phyloP scores from a whole-genome alignment of 1,139 yeast genomes.

The Taphrina communis region DNA sequence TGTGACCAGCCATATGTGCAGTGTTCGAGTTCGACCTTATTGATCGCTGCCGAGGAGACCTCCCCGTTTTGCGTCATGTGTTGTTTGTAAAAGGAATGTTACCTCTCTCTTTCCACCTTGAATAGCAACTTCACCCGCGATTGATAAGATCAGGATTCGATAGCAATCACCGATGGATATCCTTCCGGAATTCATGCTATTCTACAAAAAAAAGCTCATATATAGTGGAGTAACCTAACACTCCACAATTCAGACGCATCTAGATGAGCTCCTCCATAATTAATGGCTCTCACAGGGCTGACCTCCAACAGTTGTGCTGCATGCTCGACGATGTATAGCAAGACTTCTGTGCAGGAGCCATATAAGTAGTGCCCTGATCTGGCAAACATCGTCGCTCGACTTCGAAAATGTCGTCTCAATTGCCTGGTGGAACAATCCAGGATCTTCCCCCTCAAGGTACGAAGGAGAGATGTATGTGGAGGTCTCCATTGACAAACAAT shows the following conservation, averaged over 20 bases:
- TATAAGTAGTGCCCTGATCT: too few species aligned
- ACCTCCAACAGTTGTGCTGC: slow-evolving; percentile 2
- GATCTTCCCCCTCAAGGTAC: slow-evolving; percentile 82
- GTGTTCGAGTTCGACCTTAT: slow-evolving; percentile 46
- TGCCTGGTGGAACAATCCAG: slow-evolving; percentile 55
- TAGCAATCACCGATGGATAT: too few species aligned
- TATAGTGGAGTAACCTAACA: neutral
- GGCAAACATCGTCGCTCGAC: too few species aligned
- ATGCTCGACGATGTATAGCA: too few species aligned
- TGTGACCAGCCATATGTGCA: slow-evolving; percentile 53
- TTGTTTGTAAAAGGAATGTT: neutral
- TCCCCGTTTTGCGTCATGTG: neutral
- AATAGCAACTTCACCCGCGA: too few species aligned
- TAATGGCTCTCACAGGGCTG: neutral
- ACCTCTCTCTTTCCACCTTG: too few species aligned
- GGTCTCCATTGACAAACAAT: slow-evolving; percentile 16
- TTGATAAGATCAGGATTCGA: too few species aligned
- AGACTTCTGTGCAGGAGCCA: too few species aligned
- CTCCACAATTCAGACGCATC: neutral
- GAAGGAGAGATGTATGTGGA: neutral
- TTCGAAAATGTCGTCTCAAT: slow-evolving; percentile 29
- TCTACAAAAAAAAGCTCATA: too few species aligned
- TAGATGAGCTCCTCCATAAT: neutral
- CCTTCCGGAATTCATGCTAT: too few species aligned
- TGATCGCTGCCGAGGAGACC: slow-evolving; percentile 1